These are phyloP conservation scores for Neurospora cerealis DNA, from an alignment of 495 filamentous ascomycete genomes.

Conservation along the genomic window DNA sequence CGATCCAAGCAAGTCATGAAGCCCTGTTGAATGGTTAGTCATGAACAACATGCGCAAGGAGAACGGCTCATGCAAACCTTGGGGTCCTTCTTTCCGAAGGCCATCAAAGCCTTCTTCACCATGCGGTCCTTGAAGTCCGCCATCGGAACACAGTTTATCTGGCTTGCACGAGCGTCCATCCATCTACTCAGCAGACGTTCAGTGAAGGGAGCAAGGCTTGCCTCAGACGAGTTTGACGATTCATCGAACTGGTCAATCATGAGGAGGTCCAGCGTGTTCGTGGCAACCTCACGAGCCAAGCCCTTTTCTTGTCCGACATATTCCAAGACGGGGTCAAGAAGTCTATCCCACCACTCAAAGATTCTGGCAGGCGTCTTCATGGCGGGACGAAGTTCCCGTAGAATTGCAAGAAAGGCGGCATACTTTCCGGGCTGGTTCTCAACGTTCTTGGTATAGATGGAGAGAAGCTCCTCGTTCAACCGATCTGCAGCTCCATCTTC, in stretches of 20 bases:
- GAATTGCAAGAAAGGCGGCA: constrained; percentile 50
- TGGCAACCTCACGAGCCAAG: constrained; percentile 46
- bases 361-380: constrained; percentile 43
- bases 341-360: constrained; percentile 56
- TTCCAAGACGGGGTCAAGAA: constrained; percentile 49
- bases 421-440: constrained; percentile 40
- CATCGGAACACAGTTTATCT: constrained; percentile 28
- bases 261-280: constrained; percentile 42
- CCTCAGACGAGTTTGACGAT: constrained; percentile 28
- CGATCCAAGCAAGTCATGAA: constrained; percentile 50
- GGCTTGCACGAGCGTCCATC: constrained; percentile 39
- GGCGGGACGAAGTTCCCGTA: constrained; percentile 48
- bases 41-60: background rate
- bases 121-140: constrained; percentile 46
- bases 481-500: constrained; percentile 52
- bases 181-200: constrained; percentile 50
- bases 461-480: constrained; percentile 56
- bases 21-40: constrained; percentile 27
- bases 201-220: constrained; percentile 35
- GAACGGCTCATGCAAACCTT: constrained; percentile 36
- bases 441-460: constrained; percentile 48
- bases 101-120: constrained; percentile 41
- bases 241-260: constrained; percentile 50
- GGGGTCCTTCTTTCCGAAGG: constrained; percentile 55
- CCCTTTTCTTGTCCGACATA: constrained; percentile 46